phyloP scores from a whole-genome alignment of 129 eudicot genomes.

The Ambrosia artemisiifolia region DNA sequence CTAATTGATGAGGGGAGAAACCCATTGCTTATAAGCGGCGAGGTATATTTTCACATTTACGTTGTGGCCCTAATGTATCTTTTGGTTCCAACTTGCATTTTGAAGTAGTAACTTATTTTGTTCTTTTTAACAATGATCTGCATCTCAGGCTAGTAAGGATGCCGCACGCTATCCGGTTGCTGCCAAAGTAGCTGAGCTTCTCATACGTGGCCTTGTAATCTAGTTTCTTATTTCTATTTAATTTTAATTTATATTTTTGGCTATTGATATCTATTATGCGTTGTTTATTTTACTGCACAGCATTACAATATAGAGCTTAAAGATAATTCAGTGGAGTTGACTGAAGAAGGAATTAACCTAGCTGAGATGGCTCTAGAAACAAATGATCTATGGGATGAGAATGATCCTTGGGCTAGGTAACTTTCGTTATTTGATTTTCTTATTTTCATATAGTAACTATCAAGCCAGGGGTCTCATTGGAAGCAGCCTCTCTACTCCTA shows the following conservation, averaged over 20 bases:
- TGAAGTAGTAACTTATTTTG: not conserved
- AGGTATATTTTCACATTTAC: constrained; percentile 40
- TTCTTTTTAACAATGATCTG: not conserved
- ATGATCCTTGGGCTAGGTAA: constrained; percentile 99
- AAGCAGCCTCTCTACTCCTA: too few relatives aligned
- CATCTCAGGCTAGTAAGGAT: constrained; percentile 74
- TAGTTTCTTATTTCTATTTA: constrained; percentile 9
- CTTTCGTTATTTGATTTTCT: not conserved
- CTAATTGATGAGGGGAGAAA: constrained; percentile 96
- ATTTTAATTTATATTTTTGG: not conserved
- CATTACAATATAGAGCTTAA: constrained; percentile 89
- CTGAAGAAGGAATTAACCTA: constrained; percentile 81
- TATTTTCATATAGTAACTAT: not conserved
- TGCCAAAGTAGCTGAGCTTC: constrained; percentile 98
- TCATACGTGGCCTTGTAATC: constrained; percentile 61
- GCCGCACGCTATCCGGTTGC: constrained; percentile 98
- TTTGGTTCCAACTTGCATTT: not conserved
- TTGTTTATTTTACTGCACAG: constrained; percentile 35
- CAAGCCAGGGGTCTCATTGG: not conserved
- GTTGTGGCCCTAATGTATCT: constrained; percentile 2
- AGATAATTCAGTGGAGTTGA: constrained; percentile 92
- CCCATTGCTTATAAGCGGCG: constrained; percentile 92
- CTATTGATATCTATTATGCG: not conserved
- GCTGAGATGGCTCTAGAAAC: constrained; percentile 98
- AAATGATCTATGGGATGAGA: constrained; percentile 94